phyloP scores from a whole-genome alignment of 352 stramenopile species.

The Phytopythium litorale region DNA sequence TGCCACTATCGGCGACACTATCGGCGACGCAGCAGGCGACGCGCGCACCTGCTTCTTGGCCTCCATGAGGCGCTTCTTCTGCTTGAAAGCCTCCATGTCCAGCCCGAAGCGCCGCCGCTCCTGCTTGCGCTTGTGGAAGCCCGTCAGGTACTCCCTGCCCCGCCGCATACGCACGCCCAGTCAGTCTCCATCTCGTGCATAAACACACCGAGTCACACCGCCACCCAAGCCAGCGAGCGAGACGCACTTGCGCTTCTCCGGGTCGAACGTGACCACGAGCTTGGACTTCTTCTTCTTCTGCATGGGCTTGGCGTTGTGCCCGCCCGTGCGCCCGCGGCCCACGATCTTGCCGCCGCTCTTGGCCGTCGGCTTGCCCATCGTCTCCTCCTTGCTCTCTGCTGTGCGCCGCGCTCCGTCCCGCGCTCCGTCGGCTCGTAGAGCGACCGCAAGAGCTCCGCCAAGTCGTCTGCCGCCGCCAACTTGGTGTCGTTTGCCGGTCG shows the following conservation, averaged over 20 bases:
- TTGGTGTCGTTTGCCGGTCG: neutral
- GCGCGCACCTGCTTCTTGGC: conserved; percentile 62
- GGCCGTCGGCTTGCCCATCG: conserved; percentile 15
- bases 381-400: no score
- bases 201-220: neutral
- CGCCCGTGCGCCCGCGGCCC: conserved; percentile 16
- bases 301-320: conserved; percentile 26
- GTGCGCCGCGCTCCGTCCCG: neutral
- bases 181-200: neutral
- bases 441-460: neutral
- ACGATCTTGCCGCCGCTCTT: conserved; percentile 24
- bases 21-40: neutral
- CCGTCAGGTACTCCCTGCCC: conserved; percentile 75
- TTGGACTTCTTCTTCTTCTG: conserved; percentile 79
- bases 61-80: conserved; percentile 79
- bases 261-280: conserved; percentile 82
- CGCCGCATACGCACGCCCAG: neutral
- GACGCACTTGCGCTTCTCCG: conserved; percentile 81
- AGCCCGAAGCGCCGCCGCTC: conserved; percentile 81
- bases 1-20: no score
- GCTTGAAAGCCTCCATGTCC: conserved; percentile 89
- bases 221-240: neutral
- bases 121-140: conserved; percentile 87
- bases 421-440: neutral
- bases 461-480: neutral